Base-by-base conservation (phyloP, 495 filamentous ascomycete genomes). In the Annulohypoxylon nitens region DNA sequence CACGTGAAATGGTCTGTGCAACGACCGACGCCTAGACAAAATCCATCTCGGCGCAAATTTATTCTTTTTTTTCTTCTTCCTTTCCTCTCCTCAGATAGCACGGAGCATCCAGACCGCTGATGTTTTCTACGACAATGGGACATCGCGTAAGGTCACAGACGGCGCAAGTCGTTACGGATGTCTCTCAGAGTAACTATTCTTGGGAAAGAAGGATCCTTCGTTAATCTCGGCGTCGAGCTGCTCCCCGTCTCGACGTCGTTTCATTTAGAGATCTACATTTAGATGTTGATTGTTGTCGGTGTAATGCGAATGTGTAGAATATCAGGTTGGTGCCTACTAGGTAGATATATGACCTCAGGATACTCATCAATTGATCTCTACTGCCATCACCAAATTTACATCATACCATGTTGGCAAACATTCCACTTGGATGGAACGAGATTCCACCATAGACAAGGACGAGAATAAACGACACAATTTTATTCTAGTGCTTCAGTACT, bases 231-330 rank as follows among this genome's bases (percentile, higher is more conserved):
- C 79, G 79, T 79, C 83, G 81, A 81, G 80, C 77, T 75, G 75
- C 64, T 82, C 69, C 30, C 85, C 68, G 80, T 87, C 83, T 86
- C 83, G 80, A 79, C 77, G 71, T 79, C 80, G 86, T 88, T 88
- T 88, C 86, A 87, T 84, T 82, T 77, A 83, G 83, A 83, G 86
- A 88, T 87, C 86, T 85, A 88, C 83, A 88, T 84, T 78, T 68
- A 20, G 16, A 16, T 14, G 16, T 58, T 10, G 12, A n/a, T n/a
- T 39, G 12, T 39, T 39, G 37, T 9, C 30, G 30, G 30, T 6
- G 30, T 30, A 6, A 30, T 30, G 30, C 3, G 30, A 6, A 30
- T 30, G 30, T 30, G 30, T 30, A 30, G 30, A 30, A 30, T 30
- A 30, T 30, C 30, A 23, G 20, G 20, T 23, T 23, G 20, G 20